Base-by-base conservation (phyloP, 345 rosid genomes). In the Boechera stricta region DNA sequence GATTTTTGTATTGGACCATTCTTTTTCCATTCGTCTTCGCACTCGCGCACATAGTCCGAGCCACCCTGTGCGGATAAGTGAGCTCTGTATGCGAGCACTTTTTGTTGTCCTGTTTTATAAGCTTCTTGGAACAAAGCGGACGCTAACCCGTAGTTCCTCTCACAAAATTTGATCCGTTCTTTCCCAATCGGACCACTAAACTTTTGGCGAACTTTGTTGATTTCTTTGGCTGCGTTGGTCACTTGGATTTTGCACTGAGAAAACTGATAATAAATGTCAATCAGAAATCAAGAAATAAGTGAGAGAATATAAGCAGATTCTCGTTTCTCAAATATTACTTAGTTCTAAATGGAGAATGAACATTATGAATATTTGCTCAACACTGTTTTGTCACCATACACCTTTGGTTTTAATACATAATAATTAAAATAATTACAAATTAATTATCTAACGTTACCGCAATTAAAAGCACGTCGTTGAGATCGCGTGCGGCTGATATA, bases 1-100 rank as follows among this genome's bases (percentile, higher is more conserved):
- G 61, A 56, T 11, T 56, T 31, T 56, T 56, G 61, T 13, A 31
- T 15, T 7, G 61, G 61, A 56, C 36, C 51, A 47, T 47, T 3
- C 10, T 56, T 31, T 13, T 15, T 56, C 61, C 39, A 56, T 31
- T 15, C 61, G 2, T 56, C 61, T 56, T 56, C 61, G 18, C 61
- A 56, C 2, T 56, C 2, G 2, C 11, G 61, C 21, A 31, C 61
- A 31, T 6, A 56, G 5, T 2, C 3, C 0, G 2, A 13, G 10
- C 39, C 61, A 15, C 2, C 39, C 21, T 0, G 4, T 15, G 61
- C 61, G 0, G 10, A 1, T 31, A 15, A 13, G 11, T 31, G 21
- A 56, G 61, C 61, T 13, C 1, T 56, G 2, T 42, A 56, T 31
- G 61, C 39, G 0, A 12, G 31, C 2, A 3, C 3, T 31, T 31